These are phyloP conservation scores for Teratosphaeria destructans DNA, from an alignment of 2,329 filamentous ascomycete species.

Conservation along the genomic window DNA sequence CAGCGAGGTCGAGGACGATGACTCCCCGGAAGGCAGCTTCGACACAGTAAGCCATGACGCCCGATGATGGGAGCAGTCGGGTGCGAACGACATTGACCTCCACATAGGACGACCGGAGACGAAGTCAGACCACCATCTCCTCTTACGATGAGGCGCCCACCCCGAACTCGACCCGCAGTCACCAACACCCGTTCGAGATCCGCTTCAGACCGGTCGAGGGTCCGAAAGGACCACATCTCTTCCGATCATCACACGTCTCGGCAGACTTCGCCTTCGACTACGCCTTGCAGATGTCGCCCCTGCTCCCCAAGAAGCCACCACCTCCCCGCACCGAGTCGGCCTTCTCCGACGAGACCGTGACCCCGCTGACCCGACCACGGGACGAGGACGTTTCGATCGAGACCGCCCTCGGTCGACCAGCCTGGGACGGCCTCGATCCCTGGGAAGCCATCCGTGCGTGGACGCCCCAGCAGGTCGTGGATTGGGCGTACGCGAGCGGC, in stretches of 20 bases:
- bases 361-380: slow-evolving; percentile 12
- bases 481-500: slow-evolving; percentile 77
- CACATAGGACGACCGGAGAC: slow-evolving; percentile 45
- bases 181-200: slow-evolving; percentile 52
- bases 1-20: slow-evolving; percentile 42
- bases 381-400: slow-evolving; percentile 21
- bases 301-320: slow-evolving; percentile 54
- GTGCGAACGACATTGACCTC: slow-evolving; percentile 8
- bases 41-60: slow-evolving; percentile 52
- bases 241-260: slow-evolving; percentile 58
- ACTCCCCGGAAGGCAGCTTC: slow-evolving; percentile 54
- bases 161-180: slow-evolving; percentile 50
- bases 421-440: slow-evolving; percentile 6
- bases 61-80: background rate
- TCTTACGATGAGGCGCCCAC: slow-evolving; percentile 77
- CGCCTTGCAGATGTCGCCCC: slow-evolving; percentile 59
- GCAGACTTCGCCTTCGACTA: slow-evolving; percentile 40
- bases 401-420: slow-evolving; percentile 9
- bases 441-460: slow-evolving; percentile 45
- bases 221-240: slow-evolving; percentile 76
- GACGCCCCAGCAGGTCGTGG: slow-evolving; percentile 67
- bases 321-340: slow-evolving; percentile 33
- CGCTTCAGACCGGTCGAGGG: slow-evolving; percentile 63
- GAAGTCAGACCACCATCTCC: slow-evolving; percentile 76
- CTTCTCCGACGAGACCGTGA: slow-evolving; percentile 27